A percentile compares a stretch with the other conserved stretches of the same genome.
phyloP scores from a whole-genome alignment of 2,329 filamentous ascomycete species.

The Colletotrichum echinochloae region DNA sequence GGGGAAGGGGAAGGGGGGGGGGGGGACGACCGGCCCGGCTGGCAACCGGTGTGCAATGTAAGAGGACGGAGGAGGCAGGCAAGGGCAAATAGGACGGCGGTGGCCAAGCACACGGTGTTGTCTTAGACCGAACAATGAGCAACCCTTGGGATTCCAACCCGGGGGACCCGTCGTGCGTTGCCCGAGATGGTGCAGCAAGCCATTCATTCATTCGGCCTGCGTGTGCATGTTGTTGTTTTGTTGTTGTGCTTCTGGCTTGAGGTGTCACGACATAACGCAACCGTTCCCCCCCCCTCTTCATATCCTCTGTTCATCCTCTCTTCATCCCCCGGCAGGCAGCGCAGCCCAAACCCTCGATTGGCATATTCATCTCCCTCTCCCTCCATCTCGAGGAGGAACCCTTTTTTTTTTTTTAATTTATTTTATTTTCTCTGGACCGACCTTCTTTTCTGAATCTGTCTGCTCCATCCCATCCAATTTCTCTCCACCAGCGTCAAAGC shows the following conservation, averaged over 20 bases:
- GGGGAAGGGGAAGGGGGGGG: not conserved
- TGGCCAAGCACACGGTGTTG: conserved; percentile 5
- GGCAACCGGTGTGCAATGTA: not conserved
- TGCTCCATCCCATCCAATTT: not conserved
- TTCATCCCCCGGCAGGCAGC: not conserved
- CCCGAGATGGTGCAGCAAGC: conserved; percentile 20
- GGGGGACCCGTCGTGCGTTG: conserved; percentile 7
- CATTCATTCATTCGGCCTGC: conserved; percentile 2
- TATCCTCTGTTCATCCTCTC: too few relatives aligned
- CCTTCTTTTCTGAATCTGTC: conserved; percentile 5
- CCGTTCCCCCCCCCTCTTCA: not conserved
- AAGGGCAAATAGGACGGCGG: conserved; percentile 22
- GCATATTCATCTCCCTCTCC: conserved; percentile 14
- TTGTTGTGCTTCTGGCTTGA: conserved; percentile 4
- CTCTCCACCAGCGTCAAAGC: not conserved
- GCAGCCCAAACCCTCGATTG: conserved; percentile 12
- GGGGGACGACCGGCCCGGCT: not conserved
- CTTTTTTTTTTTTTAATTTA: not conserved
- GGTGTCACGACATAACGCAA: conserved; percentile 38
- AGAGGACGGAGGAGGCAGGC: conserved; percentile 33
- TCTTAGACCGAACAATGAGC: conserved; percentile 21
- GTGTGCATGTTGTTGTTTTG: conserved; percentile 11
- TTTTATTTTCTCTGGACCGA: too few relatives aligned
- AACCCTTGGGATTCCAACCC: not conserved
- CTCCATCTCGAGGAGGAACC: conserved; percentile 7